Evolutionary conservation across 805 yeast species (phyloP).

Genomic region (Kregervanrija pseudodelftensis): DNA sequence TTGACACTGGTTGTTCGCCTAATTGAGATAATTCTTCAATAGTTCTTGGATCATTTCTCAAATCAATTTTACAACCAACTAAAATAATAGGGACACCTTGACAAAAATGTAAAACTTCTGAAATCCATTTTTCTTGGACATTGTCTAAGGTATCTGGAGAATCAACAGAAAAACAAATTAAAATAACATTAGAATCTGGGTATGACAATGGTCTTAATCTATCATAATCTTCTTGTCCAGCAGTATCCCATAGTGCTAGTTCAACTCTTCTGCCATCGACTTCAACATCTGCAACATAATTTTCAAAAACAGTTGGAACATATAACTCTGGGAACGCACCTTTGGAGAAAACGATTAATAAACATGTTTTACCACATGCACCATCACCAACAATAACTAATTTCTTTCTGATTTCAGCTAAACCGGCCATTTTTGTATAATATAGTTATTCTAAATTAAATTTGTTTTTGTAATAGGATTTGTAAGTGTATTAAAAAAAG

Average conservation of each 20-base stretch:
- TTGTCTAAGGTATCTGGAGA: constrained; percentile 89
- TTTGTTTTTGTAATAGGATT: too few species aligned
- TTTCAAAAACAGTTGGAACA: constrained; percentile 95
- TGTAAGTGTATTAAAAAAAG: too few species aligned
- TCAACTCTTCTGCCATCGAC: constrained; percentile 89
- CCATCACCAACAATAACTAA: constrained; percentile 95
- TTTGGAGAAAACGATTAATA: constrained; percentile 76
- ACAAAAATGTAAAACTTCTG: constrained; percentile 90
- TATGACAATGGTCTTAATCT: constrained; percentile 86
- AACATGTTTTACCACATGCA: constrained; percentile 95
- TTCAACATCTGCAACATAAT: constrained; percentile 94
- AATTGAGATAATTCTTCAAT: constrained; percentile 67
- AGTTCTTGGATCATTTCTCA: constrained; percentile 75
- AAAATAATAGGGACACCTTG: constrained; percentile 88
- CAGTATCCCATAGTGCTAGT: constrained; percentile 95
- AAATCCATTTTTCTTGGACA: constrained; percentile 93
- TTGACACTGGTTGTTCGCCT: constrained; percentile 72
- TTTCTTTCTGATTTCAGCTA: constrained; percentile 63
- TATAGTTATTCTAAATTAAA: not conserved
- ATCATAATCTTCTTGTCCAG: constrained; percentile 97
- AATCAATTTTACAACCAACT: constrained; percentile 88
- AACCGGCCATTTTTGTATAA: constrained; percentile 31
- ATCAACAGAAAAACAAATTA: constrained; percentile 87
- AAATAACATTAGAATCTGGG: constrained; percentile 87
- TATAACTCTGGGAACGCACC: constrained; percentile 92